These are phyloP conservation scores for Termitomyces heimii DNA, from an alignment of 768 basidiomycete species.

Conservation along the genomic window DNA sequence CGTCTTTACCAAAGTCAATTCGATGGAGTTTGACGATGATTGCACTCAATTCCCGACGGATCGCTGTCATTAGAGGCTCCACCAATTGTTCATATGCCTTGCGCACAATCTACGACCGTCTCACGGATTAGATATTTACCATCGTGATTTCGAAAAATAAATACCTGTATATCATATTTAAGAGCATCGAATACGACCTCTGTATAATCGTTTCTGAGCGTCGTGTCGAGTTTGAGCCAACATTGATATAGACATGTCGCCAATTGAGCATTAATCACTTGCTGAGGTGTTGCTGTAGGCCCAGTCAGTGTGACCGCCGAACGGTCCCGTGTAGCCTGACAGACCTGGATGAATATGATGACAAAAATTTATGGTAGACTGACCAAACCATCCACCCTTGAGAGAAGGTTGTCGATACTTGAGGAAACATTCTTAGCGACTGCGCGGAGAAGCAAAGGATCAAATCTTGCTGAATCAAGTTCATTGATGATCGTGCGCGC, in stretches of 20 bases:
- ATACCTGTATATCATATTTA: constrained; percentile 54
- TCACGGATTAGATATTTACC: constrained; percentile 1
- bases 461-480: constrained; percentile 87
- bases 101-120: constrained; percentile 38
- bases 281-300: constrained; percentile 73
- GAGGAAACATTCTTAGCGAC: constrained; percentile 71
- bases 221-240: constrained; percentile 60
- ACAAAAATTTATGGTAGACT: constrained; percentile 20
- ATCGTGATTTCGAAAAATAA: background rate
- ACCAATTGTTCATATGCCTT: constrained; percentile 49
- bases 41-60: constrained; percentile 75
- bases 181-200: constrained; percentile 52
- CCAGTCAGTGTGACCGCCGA: constrained; percentile 71
- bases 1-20: constrained; percentile 69
- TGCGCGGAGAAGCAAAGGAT: constrained; percentile 76
- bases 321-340: constrained; percentile 73
- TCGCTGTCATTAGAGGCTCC: constrained; percentile 57
- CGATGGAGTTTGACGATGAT: constrained; percentile 83
- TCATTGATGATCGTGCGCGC: constrained; percentile 83
- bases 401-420: constrained; percentile 63
- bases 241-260: constrained; percentile 78
- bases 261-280: constrained; percentile 70
- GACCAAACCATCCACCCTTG: constrained; percentile 66
- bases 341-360: background rate
- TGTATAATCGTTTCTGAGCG: constrained; percentile 62